Base-by-base conservation (phyloP, 2,329 filamentous ascomycete species). In the Hymenoscyphus scutula region DNA sequence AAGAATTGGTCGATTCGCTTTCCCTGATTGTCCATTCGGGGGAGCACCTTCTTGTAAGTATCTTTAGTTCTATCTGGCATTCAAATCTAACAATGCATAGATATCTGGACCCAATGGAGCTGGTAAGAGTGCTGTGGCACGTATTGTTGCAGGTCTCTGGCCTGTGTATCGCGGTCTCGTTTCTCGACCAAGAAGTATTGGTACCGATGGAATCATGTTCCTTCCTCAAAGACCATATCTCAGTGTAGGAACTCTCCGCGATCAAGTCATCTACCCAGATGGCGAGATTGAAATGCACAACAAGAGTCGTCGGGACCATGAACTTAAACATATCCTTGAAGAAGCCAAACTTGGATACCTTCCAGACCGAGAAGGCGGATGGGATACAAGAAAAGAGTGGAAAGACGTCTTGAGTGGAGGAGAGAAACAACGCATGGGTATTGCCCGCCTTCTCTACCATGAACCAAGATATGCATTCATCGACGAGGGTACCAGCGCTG, bases 241-340 rank as follows among this genome's bases (percentile, higher is more conserved):
- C 37, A 94, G 89, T 74, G 90, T 94, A 25, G 95, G 95, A 38
- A 98, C 95, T 1, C 81, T 98, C 10, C 89, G 95, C 29, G 96
- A 99, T 72, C 96, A 99, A 78, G 92, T 99, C 71, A 97, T 98
- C 73, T 99, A 99, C 70, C 95, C 95, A 0, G 92, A 99, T 71
- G 94, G 92, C 6, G 94, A 96, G 74, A 80, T 93, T 51, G 95
- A 99, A 71, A 98, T 99, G 95, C 88, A 87, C 32, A 88, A 91
- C 63, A 88, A 89, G 65, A 87, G 89, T 17, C 88, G 89, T 70
- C 86, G 84, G 2, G 95, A 99, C 74, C 81, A 85, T 34, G 90
- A 96, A 68, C 82, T 99, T 23, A 85, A 89, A 73, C 81, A 81
- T 29, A 85, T 96, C 2, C 83, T 99, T 3, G 91, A 97, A 62